Evolutionary conservation across 306 rosid genomes (phyloP), one percentile per base, ranked within the genome.

Genomic region (Pyrus communis): DNA sequence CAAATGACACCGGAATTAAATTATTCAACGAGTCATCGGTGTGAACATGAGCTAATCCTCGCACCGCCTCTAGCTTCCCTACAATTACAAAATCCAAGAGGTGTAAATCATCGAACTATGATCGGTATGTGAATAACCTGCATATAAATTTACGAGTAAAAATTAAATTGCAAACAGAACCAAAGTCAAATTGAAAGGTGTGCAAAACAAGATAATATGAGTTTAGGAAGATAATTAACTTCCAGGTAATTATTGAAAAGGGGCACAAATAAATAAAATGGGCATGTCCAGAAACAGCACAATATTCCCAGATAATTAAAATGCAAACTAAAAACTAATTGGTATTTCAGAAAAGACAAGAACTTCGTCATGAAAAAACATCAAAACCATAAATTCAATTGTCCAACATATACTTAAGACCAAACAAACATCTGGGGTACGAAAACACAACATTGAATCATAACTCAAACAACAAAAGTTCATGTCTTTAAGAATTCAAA

Each of bases 1-100:
- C 92, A 86, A 85, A 83, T 75, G 86, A 86, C 83, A 86, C 88
- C 12, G 78, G 87, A 88, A 87, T 38, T 82, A 82, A 83, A 87
- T 74, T 69, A 79, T 78, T 84, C 80, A 70, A 79, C 67, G 80
- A 87, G 82, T 30, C 45, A 46, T 79, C 57, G 70, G 33, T 79
- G 86, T 79, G 67, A 27, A 77, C 81, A 77, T 78, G 43, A 83
- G 84, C 68, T 76, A 84, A 33, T 35, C 82, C 81, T 70, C 71
- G 73, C 75, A 45, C 78, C 79, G 70, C 77, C 82, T 83, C 79
- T 79, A 81, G 67, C 82, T 77, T 88, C 79, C 82, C 84, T 82
- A 77, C 78, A 79, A 85, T 74, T 72, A 71, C 66, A 15, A 86
- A 85, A 64, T 73, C 83, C 79, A 81, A 88, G 46, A 70, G 80